A percentile compares a stretch with the other conserved stretches of the same genome.
Evolutionary conservation across 2,329 filamentous ascomycete genomes (phyloP).

Genomic region (Pseudofabraea citricarpa): DNA sequence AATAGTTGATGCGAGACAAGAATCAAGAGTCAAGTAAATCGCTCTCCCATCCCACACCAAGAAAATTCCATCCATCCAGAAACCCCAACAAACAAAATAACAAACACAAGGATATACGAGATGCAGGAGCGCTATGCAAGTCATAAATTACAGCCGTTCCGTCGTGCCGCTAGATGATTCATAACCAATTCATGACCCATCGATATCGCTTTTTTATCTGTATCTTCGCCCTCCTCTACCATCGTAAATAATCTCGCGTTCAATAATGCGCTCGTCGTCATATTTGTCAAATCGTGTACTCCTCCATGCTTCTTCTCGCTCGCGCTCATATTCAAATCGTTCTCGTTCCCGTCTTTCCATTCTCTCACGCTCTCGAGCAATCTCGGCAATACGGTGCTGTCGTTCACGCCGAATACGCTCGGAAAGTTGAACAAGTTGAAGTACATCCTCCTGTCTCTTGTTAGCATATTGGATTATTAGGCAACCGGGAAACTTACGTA

Average conservation of each 20-base stretch:
- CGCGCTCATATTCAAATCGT: slow-evolving; percentile 24
- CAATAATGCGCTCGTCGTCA: slow-evolving; percentile 61
- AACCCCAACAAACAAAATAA: too few species aligned
- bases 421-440: slow-evolving; percentile 75
- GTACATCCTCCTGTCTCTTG: slow-evolving; percentile 70
- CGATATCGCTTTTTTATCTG: background rate
- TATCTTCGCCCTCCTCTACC: slow-evolving; percentile 3
- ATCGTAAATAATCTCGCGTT: slow-evolving; percentile 66
- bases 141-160: background rate
- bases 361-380: slow-evolving; percentile 49
- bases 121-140: background rate
- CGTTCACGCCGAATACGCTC: slow-evolving; percentile 71
- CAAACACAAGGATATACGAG: too few species aligned
- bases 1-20: too few species aligned
- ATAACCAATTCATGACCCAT: background rate
- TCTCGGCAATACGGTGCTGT: slow-evolving; percentile 46
- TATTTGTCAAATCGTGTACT: slow-evolving; percentile 26
- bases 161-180: background rate
- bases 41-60: too few species aligned
- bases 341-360: slow-evolving; percentile 46
- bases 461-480: slow-evolving; percentile 1
- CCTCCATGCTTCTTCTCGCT: slow-evolving; percentile 27
- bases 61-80: too few species aligned
- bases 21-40: too few species aligned
- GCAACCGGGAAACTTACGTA: slow-evolving; percentile 59